These are phyloP conservation scores for Asterionellopsis glacialis DNA, from an alignment of 108 stramenopile species.

Conservation along the genomic window DNA sequence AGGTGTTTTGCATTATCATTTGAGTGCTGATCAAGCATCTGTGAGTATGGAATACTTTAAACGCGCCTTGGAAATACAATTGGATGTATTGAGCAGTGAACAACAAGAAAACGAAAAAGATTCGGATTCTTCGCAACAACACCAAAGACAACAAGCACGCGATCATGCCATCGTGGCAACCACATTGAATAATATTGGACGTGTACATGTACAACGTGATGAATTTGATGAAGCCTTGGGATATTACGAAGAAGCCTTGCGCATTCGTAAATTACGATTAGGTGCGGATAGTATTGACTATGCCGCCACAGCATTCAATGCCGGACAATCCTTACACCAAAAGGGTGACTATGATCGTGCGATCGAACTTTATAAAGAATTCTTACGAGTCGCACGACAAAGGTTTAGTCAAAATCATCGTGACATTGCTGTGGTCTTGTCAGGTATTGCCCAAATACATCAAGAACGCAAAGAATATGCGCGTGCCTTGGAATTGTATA, in stretches of 20 bases:
- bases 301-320: slow-evolving; percentile 14
- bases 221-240: slow-evolving; percentile 38
- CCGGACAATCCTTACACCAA: slow-evolving; percentile 59
- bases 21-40: slow-evolving; percentile 24
- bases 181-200: slow-evolving; percentile 58
- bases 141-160: too few species aligned
- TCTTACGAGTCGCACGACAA: slow-evolving; percentile 36
- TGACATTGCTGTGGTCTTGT: slow-evolving; percentile 51
- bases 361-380: slow-evolving; percentile 50
- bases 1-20: slow-evolving; percentile 44
- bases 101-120: too few species aligned
- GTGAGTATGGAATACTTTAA: slow-evolving; percentile 38
- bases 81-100: slow-evolving; percentile 13
- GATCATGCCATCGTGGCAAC: slow-evolving; percentile 39
- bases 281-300: slow-evolving; percentile 48
- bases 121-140: too few species aligned
- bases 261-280: slow-evolving; percentile 25
- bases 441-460: slow-evolving; percentile 58
- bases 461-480: slow-evolving; percentile 48
- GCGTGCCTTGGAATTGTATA: slow-evolving; percentile 37
- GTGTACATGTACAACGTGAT: slow-evolving; percentile 47
- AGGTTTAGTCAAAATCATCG: slow-evolving; percentile 42
- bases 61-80: slow-evolving; percentile 26
- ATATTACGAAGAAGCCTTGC: slow-evolving; percentile 38
- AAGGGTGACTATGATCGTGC: slow-evolving; percentile 48